Evolutionary conservation across 2,329 filamentous ascomycete genomes (phyloP).

Genomic region (Colletotrichum brevisporum): DNA sequence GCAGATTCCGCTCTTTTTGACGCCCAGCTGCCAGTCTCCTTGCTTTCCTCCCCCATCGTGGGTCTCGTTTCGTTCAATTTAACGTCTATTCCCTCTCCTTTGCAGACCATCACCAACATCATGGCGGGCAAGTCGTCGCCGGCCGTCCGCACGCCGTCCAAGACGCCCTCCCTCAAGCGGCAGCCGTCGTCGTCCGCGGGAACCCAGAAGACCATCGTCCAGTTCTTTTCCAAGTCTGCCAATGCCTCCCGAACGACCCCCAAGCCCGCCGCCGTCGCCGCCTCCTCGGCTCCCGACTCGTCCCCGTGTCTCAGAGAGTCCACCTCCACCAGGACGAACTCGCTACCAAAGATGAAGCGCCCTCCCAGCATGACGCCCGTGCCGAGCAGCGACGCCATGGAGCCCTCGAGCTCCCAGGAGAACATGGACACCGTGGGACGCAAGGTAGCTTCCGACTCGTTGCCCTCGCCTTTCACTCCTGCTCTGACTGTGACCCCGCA

Average conservation of each 20-base stretch:
- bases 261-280: constrained; percentile 45
- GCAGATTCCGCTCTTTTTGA: background rate
- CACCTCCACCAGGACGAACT: constrained; percentile 60
- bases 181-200: constrained; percentile 42
- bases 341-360: constrained; percentile 55
- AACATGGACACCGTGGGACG: constrained; percentile 64
- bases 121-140: constrained; percentile 43
- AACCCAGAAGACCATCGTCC: constrained; percentile 60
- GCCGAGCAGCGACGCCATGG: constrained; percentile 83
- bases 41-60: background rate
- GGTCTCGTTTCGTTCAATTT: no score
- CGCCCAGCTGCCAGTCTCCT: background rate
- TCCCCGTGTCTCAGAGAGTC: constrained; percentile 58
- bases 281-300: constrained; percentile 50
- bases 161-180: constrained; percentile 46
- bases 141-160: constrained; percentile 53
- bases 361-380: constrained; percentile 75
- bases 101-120: background rate
- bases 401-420: constrained; percentile 78
- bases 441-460: constrained; percentile 68
- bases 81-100: background rate
- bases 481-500: constrained; percentile 59
- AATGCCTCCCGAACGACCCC: constrained; percentile 50
- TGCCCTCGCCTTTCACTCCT: constrained; percentile 56
- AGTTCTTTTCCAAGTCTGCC: constrained; percentile 61